These are phyloP conservation scores for Gossypioides kirkii DNA, from an alignment of 345 rosid genomes.

Conservation along the genomic window DNA sequence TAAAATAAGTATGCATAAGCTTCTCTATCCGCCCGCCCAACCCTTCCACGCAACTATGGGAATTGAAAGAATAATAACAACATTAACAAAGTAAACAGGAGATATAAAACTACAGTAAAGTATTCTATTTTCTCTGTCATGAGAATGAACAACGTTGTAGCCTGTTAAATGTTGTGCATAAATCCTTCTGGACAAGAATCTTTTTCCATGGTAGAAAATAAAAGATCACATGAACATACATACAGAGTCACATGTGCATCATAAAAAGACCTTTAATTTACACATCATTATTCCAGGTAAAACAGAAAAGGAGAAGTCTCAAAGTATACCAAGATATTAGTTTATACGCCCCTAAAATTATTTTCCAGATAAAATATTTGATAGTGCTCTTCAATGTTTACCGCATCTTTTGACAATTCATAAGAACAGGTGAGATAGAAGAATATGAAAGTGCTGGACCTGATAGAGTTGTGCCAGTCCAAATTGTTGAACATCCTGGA, in stretches of 20 bases:
- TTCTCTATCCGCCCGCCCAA: constrained; percentile 95
- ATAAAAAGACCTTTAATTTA: not conserved
- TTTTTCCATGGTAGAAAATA: constrained; percentile 9
- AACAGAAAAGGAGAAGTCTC: not conserved
- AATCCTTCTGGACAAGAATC: not conserved
- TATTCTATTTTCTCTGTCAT: not conserved
- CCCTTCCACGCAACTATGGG: constrained; percentile 93
- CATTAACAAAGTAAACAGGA: constrained; percentile 9
- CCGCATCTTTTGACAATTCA: not conserved
- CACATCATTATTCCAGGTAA: not conserved
- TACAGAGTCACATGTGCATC: not conserved
- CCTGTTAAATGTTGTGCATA: constrained; percentile 4
- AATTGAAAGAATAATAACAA: constrained; percentile 15
- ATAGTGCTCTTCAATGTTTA: not conserved
- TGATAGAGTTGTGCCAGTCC: constrained; percentile 95
- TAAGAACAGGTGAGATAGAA: not conserved
- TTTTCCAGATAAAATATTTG: not conserved
- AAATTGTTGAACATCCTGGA: constrained; percentile 95
- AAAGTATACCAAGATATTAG: not conserved
- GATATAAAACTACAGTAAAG: not conserved
- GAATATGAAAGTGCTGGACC: constrained; percentile 37
- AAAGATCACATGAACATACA: not conserved
- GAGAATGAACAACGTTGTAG: not conserved
- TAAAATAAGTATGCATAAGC: constrained; percentile 94
- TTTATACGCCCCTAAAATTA: not conserved